Evolutionary conservation across 768 basidiomycete species (phyloP), one percentile per base, ranked within the genome.

Genomic region (Serendipita vermifera): DNA sequence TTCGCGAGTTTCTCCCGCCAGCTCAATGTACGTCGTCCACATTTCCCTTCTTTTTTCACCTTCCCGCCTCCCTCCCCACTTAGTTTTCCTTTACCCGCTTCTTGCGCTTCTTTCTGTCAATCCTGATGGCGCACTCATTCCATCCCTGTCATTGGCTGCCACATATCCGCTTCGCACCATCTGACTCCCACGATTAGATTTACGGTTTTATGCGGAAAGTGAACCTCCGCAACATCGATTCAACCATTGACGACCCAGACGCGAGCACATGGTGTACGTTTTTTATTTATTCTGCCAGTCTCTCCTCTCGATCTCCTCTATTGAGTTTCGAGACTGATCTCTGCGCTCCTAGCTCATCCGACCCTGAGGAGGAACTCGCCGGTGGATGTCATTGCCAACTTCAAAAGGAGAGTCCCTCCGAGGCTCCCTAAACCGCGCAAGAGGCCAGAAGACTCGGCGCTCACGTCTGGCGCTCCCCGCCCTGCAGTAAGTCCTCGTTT

Each of bases 151-250:
- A 33, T 39, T 38, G 29, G 55, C 35, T 57, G 43, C 31, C 36
- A 55, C 26, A 39, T 54, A 56, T 46, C 39, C 29, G 32, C 56
- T 54, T 64, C 64, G 57, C 54, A n/a, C 38, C 3, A 38, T 57
- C n/a, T n/a, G 32, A 57, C 53, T 64, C 64, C 57, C 54, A n/a
- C 38, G 5, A 38, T 57, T 64, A 94, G 91, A 96, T 96, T 71
- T 96, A 96, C 74, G 92, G 91, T 62, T 96, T 92, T 76, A 93
- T 93, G 88, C 89, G 91, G 71, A 93, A 94, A 71, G 87, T 94
- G 67, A 93, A 92, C 74, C 77, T 93, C 63, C 85, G 88, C 68
- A 91, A 93, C 72, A 85, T 92, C 69, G 90, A 93, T 74, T 87
- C 87, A 60, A 88, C 87, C 60, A 92, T 92, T 62, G 86, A 88